Evolutionary conservation across 2,329 filamentous ascomycete species (phyloP).

Genomic region (Arachnomyces sp.): DNA sequence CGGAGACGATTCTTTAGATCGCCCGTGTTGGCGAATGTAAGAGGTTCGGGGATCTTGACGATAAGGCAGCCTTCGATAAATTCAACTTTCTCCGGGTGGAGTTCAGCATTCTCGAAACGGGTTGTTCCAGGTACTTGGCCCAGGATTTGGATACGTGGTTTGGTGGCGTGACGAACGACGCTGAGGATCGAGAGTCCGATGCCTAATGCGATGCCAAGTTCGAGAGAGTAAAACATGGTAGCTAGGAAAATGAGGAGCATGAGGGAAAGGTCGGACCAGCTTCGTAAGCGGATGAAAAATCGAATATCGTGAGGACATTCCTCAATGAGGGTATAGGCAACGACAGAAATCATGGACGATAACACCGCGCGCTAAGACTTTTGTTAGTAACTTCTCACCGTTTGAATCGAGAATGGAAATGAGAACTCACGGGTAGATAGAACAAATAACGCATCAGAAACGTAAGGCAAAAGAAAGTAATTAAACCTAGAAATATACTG

Average conservation of each 20-base stretch:
- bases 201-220: slow-evolving; percentile 86
- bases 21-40: slow-evolving; percentile 95
- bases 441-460: slow-evolving; percentile 88
- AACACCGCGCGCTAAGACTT: slow-evolving; percentile 75
- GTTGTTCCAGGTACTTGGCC: slow-evolving; percentile 79
- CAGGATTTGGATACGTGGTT: slow-evolving; percentile 91
- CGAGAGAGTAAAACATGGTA: slow-evolving; percentile 92
- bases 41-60: slow-evolving; percentile 92
- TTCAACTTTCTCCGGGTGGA: slow-evolving; percentile 66
- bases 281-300: slow-evolving; percentile 80
- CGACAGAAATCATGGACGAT: slow-evolving; percentile 88
- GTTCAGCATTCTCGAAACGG: slow-evolving; percentile 76
- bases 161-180: slow-evolving; percentile 82
- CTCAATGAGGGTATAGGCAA: slow-evolving; percentile 89
- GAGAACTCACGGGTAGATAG: slow-evolving; percentile 72
- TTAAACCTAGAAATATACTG: slow-evolving; percentile 74
- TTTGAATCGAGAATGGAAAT: neutral
- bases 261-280: slow-evolving; percentile 75
- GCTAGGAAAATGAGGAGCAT: slow-evolving; percentile 87
- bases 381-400: slow-evolving; percentile 7
- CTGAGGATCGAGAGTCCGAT: slow-evolving; percentile 85
- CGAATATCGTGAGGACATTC: slow-evolving; percentile 86
- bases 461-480: slow-evolving; percentile 72
- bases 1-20: slow-evolving; percentile 77
- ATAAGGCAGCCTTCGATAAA: slow-evolving; percentile 89